These are phyloP conservation scores for Rhamnella rubrinervis DNA, from an alignment of 331 rosid genomes.

Conservation along the genomic window DNA sequence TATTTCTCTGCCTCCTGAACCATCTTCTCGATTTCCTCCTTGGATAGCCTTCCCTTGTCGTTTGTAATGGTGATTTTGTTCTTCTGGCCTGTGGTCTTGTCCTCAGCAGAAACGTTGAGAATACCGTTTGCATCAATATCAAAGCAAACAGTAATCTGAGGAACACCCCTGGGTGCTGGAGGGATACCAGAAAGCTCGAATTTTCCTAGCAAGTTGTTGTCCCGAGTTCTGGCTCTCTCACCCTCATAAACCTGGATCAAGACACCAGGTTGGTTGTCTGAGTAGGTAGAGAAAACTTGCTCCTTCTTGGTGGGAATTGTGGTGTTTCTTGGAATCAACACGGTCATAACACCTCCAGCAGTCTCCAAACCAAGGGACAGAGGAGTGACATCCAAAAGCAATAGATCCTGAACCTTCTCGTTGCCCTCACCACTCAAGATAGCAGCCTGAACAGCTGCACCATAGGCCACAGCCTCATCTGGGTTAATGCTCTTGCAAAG, in stretches of 20 bases:
- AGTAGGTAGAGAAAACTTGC: slow-evolving; percentile 63
- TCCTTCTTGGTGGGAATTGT: slow-evolving; percentile 81
- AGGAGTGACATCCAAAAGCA: slow-evolving; percentile 73
- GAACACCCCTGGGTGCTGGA: slow-evolving; percentile 74
- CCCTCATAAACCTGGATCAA: slow-evolving; percentile 76
- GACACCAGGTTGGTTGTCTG: slow-evolving; percentile 73
- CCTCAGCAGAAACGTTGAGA: slow-evolving; percentile 73
- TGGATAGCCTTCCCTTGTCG: slow-evolving; percentile 67
- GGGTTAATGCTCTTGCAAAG: slow-evolving; percentile 81
- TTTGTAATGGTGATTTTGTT: slow-evolving; percentile 80
- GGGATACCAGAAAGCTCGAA: slow-evolving; percentile 74
- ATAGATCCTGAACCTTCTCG: slow-evolving; percentile 73
- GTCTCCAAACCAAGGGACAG: slow-evolving; percentile 66
- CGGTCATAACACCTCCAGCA: slow-evolving; percentile 79
- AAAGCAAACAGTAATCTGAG: slow-evolving; percentile 68
- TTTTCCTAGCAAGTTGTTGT: slow-evolving; percentile 66
- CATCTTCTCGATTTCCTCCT: slow-evolving; percentile 84
- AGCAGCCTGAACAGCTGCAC: slow-evolving; percentile 79
- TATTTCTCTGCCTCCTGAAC: slow-evolving; percentile 81
- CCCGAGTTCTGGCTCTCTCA: slow-evolving; percentile 68
- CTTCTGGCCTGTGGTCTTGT: slow-evolving; percentile 77
- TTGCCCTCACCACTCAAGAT: slow-evolving; percentile 76
- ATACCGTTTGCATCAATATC: slow-evolving; percentile 77
- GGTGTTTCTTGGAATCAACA: slow-evolving; percentile 64
- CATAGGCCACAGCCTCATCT: slow-evolving; percentile 76